Base-by-base conservation (phyloP, 2,329 filamentous ascomycete species). In the Colletotrichum kahawae region DNA sequence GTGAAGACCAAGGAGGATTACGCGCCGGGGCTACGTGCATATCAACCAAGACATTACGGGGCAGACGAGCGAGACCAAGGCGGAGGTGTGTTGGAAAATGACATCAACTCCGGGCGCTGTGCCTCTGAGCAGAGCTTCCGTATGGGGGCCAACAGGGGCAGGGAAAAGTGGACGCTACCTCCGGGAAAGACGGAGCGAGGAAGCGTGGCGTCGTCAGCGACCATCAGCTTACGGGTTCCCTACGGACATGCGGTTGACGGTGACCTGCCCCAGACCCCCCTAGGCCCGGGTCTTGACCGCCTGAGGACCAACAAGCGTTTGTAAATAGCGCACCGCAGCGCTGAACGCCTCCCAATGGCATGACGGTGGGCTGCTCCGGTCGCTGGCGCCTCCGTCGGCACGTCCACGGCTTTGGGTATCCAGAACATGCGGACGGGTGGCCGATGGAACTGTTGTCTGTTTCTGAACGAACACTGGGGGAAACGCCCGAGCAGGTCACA, bases 41-140 rank as follows among this genome's bases (percentile, higher is more conserved):
- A 14, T 16, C 14, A 51, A 60, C 69, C 69, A 75, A 75, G 68
- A 72, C 72, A 59, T 64, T 38, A 68, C 43, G 69, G 72, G 63
- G 43, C 63, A 56, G 24, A n/a, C 38, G 34, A 59, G 69, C 64
- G 63, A 68, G 63, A 68, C 69, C 69, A 67, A 59, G 69, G 63
- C 73, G 73, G 73, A 75, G 69, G 48, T 75, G 54, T 75, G 57
- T 67, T 75, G 73, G 34, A 72, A 75, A 72, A 72, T 68, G 73
- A 72, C 73, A 75, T 67, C 73, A 72, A 75, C 43, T 68, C 73
- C 73, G 73, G 62, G 68, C 62, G 36, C 66, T 33, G 21, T 68
- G 51, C 33, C 43, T 57, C 69, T 72, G 69, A 64, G 57, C 63
- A 72, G 69, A 71, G 63, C 56, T 68, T 59, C 73, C 69, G 70